phyloP scores from a whole-genome alignment of 768 basidiomycete species.

The Amanita pseudoporphyria region DNA sequence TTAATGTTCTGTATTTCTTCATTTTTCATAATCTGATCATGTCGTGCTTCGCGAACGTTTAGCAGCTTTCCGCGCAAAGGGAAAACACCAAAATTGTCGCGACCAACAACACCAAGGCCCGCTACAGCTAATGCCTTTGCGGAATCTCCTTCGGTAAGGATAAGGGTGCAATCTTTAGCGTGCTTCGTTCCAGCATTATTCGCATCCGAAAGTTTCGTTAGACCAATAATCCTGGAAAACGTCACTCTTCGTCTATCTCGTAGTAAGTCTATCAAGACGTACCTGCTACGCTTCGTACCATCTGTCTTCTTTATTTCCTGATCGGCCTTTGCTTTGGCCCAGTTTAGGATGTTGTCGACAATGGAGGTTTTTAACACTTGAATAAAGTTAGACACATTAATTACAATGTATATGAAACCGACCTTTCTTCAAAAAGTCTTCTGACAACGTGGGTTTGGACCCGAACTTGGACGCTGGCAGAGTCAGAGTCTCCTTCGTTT shows the following conservation, averaged over 20 bases:
- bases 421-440: conserved; percentile 98
- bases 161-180: conserved; percentile 82
- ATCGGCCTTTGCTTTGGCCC: conserved; percentile 97
- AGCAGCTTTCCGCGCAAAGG: conserved; percentile 94
- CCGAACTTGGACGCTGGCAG: conserved; percentile 84
- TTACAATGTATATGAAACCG: conserved; percentile 11
- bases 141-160: conserved; percentile 98
- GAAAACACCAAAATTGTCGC: conserved; percentile 97
- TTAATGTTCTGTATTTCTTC: conserved; percentile 96
- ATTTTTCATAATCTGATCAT: conserved; percentile 97
- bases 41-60: conserved; percentile 94
- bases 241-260: background rate
- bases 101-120: conserved; percentile 88
- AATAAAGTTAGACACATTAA: background rate
- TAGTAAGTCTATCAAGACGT: background rate
- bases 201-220: conserved; percentile 92
- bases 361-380: conserved; percentile 83
- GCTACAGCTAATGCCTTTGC: conserved; percentile 96
- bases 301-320: conserved; percentile 96
- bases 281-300: conserved; percentile 83
- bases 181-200: conserved; percentile 90
- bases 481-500: conserved; percentile 95
- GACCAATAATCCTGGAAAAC: conserved; percentile 63
- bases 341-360: conserved; percentile 85
- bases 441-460: conserved; percentile 71